Conservation (phyloP, 768 basidiomycete genomes). For the Stropharia rugosoannulata region DNA sequence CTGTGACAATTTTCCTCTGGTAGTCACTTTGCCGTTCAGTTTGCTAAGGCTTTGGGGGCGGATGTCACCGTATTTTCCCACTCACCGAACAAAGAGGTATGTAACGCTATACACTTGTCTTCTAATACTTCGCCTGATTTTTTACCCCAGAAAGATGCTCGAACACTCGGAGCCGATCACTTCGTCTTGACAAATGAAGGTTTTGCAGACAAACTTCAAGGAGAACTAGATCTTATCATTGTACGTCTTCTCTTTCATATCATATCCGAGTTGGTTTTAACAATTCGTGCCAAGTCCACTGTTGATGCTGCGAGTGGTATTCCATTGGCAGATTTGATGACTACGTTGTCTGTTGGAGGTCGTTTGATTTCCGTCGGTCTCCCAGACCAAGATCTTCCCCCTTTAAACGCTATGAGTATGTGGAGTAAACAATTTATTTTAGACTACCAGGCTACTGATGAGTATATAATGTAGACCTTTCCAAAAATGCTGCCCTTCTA, state of each 20-base stretch:
- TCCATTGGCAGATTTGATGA: slow-evolving; percentile 3
- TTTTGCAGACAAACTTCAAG: slow-evolving; percentile 2
- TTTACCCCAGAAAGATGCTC: slow-evolving; percentile 8
- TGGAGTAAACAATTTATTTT: not conserved
- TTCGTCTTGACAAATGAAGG: slow-evolving; percentile 8
- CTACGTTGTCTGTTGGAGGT: slow-evolving; percentile 10
- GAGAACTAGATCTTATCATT: slow-evolving; percentile 13
- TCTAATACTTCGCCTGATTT: not conserved
- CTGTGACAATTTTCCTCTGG: not conserved
- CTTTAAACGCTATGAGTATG: slow-evolving; percentile 6
- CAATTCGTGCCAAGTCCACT: slow-evolving; percentile 5
- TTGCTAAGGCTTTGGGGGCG: slow-evolving; percentile 18
- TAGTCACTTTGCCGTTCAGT: slow-evolving; percentile 34
- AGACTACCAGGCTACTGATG: not conserved
- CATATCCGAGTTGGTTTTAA: not conserved
- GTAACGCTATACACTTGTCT: not conserved
- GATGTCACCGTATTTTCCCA: slow-evolving; percentile 3
- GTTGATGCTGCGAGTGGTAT: slow-evolving; percentile 12
- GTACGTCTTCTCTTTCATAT: not conserved
- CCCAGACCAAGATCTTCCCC: slow-evolving; percentile 12
- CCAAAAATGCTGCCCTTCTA: slow-evolving; percentile 7
- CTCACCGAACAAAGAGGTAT: slow-evolving; percentile 6
- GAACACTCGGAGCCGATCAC: slow-evolving; percentile 7
- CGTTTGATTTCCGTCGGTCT: slow-evolving; percentile 12
- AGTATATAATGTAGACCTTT: slow-evolving; percentile 1